Base-by-base conservation (phyloP, 2,329 filamentous ascomycete species). In the Emericellopsis atlantica region DNA sequence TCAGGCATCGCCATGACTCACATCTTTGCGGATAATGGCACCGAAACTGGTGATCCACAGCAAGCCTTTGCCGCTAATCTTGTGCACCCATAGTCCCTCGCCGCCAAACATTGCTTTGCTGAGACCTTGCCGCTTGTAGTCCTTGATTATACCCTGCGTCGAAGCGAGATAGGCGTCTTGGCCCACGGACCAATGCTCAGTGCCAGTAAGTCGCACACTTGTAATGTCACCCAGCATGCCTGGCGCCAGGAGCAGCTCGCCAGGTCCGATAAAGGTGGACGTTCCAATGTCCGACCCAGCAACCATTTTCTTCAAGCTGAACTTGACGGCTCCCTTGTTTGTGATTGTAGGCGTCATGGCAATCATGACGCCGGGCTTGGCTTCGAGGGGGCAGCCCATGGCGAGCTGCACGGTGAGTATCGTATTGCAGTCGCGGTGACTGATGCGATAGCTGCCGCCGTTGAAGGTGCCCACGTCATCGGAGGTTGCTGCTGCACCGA, bases 381-480 rank as follows among this genome's bases (percentile, higher is more conserved):
- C 86, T 18, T 69, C 71, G 40, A 96, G 60, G 0, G 90, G 90
- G 52, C 86, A 94, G 3, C 88, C 88, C 58, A 92, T 83, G 11
- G 90, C 90, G 36, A 96, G 65, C 59, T 95, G 90, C 18, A 95
- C 62, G 0, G 89, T 96, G 46, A 95, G 61, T 49, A 95, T 81
- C 1, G 84, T 88, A 58, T 96, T 98, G 44, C 78, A 81, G 59
- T 95, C 88, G 18, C 92, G 74, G 56, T 98, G 92, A 53, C 85
- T 92, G 55, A 96, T 88, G 35, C 92, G 75, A 58, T 90, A 98
- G 54, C 84, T 90, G 11, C 92, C 92, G 14, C 92, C 92, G 56
- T 96, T 96, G 68, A 96, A 98, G 0, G 84, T 92, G n/a, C 92
- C 92, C 2, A 94, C 77, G 50, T 95, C 89, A 58, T 96, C 92